Base-by-base conservation (phyloP, 768 basidiomycete genomes). In the Calocybe indica region DNA sequence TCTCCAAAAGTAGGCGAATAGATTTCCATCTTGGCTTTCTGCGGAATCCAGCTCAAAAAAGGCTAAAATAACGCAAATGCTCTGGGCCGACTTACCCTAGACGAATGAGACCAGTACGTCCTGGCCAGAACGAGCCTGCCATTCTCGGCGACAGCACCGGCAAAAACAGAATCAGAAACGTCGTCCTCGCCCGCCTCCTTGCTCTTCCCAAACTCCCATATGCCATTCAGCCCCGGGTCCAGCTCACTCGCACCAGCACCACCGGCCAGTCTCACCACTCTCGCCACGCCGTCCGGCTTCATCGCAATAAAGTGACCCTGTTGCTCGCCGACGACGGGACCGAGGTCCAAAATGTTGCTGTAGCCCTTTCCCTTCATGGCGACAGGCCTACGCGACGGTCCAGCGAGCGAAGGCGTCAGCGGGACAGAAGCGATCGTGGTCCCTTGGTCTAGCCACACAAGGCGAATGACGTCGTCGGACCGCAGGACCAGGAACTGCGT, bases 231-330 rank as follows among this genome's bases (percentile, higher is more conserved):
- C 2, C 22, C 22, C 22, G 22, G 22, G 22, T 22, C 22, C 22
- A 22, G 22, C 14, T 47, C 30, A 22, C 47, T 48, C 10, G 40
- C 31, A 15, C 39, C 10, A 14, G 12, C 10, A 11, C 13, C 12
- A 39, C 40, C 31, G 9, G 12, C 12, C 7, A 8, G 12, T 15
- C 10, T 13, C 14, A 85, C 81, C 36, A 76, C 74, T 34, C 75
- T 70, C 6, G 72, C 66, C 59, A 84, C 22, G 22, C 83, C 85
- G 52, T 82, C 78, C 1, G 68, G 60, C 42, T 70, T 68, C 40
- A 81, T 56, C 3, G 77, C 86, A 14, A 94, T 68, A 33, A 90
- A 72, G 14, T 78, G 64, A 0, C 88, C 90, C 29, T 71, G 58
- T 0, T 59, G 54, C n/a, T 65, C 59, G 33, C 22, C 22, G 22